Evolutionary conservation across 768 basidiomycete species (phyloP).

Genomic region (Leccinum broughii): DNA sequence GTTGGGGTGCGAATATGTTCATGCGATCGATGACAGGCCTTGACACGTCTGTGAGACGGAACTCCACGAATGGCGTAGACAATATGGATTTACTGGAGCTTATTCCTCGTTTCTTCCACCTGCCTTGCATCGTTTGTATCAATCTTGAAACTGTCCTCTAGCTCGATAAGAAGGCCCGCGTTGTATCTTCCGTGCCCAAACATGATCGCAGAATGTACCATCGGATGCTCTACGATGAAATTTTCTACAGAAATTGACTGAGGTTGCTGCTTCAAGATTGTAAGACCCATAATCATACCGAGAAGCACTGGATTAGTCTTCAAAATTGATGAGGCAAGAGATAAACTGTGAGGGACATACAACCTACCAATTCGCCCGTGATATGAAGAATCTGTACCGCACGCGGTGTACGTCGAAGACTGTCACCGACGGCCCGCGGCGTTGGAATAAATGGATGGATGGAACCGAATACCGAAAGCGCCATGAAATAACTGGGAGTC

Average conservation of each 20-base stretch:
- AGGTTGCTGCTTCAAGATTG: background rate
- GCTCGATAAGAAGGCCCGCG: slow-evolving; percentile 18
- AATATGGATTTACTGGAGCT: slow-evolving; percentile 12
- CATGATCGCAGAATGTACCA: slow-evolving; percentile 20
- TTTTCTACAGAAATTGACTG: slow-evolving; percentile 7
- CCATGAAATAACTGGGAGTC: slow-evolving; percentile 9
- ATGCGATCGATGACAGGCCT: slow-evolving; percentile 19
- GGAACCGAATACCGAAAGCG: background rate
- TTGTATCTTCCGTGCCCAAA: slow-evolving; percentile 25
- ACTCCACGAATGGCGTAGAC: background rate
- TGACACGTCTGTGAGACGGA: slow-evolving; percentile 1
- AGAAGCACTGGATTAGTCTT: slow-evolving; percentile 20
- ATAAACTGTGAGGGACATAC: background rate
- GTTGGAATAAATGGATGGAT: slow-evolving; percentile 1
- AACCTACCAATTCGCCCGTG: slow-evolving; percentile 21
- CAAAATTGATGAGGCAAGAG: background rate
- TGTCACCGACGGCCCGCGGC: background rate
- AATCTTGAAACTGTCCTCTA: slow-evolving; percentile 9
- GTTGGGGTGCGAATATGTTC: slow-evolving; percentile 24
- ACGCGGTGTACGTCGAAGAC: background rate
- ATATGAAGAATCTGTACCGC: slow-evolving; percentile 13
- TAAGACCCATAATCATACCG: slow-evolving; percentile 8
- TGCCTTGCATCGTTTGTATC: slow-evolving; percentile 11
- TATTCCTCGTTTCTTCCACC: slow-evolving; percentile 15
- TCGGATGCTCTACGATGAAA: slow-evolving; percentile 16